Base-by-base conservation (phyloP, 2,329 filamentous ascomycete species). In the Fusarium neocosmosporiellum region DNA sequence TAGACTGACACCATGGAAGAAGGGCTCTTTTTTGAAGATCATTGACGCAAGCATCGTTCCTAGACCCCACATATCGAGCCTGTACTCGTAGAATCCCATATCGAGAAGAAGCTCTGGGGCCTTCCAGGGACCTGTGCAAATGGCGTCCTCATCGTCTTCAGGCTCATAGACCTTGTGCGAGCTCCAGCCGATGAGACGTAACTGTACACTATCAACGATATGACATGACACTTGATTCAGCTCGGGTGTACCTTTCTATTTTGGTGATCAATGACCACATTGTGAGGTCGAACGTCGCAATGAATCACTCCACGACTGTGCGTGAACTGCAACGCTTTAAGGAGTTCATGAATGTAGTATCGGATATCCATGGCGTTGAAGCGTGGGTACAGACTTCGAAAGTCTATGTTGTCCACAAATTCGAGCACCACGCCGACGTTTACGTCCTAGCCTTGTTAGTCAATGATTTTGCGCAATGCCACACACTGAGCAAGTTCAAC, bases 21-120 rank as follows among this genome's bases (percentile, higher is more conserved):
- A 99, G 1, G 96, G 96, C 81, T 98, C 96, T 82, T 98, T 98
- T 79, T 96, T 90, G 87, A 99, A 99, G 80, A 98, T 98, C 96
- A 99, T 98, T 20, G 95, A 97, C 0, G 96, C 96, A 79, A 98
- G 98, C 96, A 99, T 99, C 74, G 96, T 95, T 27, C 96, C 96
- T 34, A 98, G 86, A 63, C 94, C 97, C 96, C 96, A 99, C 95
- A 99, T 98, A 81, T 99, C 96, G 59, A 99, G 88, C 64, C 95
- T 98, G 86, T 98, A 98, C 84, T 98, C 96, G 84, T 98, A 98
- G 83, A 97, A 95, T 80, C 98, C 95, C 85, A 96, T 98, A 78
- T 98, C 95, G 50, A 98, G 95, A 1, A 99, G 89, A 60, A 98
- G 86, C 81, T 99, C 69, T 94, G 0, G 96, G 95, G 7, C 96